Conservation (phyloP, 306 rosid species). For the Cucumis hystrix region DNA sequence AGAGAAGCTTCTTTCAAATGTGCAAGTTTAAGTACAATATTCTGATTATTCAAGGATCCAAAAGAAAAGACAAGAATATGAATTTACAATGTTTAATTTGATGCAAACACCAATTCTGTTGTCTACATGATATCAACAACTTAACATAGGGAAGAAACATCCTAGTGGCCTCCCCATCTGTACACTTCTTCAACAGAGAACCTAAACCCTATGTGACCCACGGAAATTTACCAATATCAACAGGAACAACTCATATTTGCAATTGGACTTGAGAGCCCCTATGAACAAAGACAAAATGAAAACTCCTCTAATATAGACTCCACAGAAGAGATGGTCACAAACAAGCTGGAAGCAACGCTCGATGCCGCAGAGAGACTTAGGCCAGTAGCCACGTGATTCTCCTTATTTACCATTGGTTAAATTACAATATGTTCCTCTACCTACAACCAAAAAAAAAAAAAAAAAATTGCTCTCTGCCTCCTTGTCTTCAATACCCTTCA, state of each 20-base stretch:
- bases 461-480: constrained; percentile 20
- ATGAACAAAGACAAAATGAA: constrained; percentile 8
- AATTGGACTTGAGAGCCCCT: constrained; percentile 22
- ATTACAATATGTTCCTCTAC: constrained; percentile 39
- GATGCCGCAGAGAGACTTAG: constrained; percentile 23
- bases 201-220: constrained; percentile 8
- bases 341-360: not conserved
- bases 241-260: constrained; percentile 21
- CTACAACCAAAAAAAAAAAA: constrained; percentile 22
- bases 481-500: constrained; percentile 19
- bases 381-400: constrained; percentile 37
- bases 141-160: constrained; percentile 2
- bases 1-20: not conserved
- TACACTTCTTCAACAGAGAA: constrained; percentile 26
- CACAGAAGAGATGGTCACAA: constrained; percentile 14
- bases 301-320: constrained; percentile 12
- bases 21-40: not conserved
- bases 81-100: not conserved
- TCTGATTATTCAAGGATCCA: not conserved
- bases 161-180: constrained; percentile 12
- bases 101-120: constrained; percentile 1
- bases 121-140: constrained; percentile 5
- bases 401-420: constrained; percentile 43
- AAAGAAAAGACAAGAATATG: not conserved
- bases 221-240: constrained; percentile 22